Base-by-base conservation (phyloP, 768 basidiomycete species). In the Boletus huronensis region DNA sequence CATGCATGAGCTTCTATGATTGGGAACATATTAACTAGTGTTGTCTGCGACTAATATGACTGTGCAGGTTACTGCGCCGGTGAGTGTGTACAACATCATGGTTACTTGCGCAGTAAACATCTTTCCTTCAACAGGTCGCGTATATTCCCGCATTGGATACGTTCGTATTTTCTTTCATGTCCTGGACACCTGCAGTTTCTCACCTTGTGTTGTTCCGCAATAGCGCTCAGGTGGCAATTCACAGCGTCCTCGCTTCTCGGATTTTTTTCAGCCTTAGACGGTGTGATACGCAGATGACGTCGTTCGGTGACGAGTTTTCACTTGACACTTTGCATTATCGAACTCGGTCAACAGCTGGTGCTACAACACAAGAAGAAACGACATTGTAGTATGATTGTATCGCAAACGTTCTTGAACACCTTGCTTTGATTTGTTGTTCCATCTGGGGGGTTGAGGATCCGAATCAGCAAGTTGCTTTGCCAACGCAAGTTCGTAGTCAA, bases 241-340 rank as follows among this genome's bases (percentile, higher is more conserved):
- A 69, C 14, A 44, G 67, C 25, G 42, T 71, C 13, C 58, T 68
- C 10, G 57, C 64, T 31, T 62, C 55, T 43, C 59, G 69, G 21
- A 71, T 68, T 21, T 63, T 68, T 31, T 71, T 68, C 59, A 64
- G 60, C 39, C 67, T 71, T 5, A 57, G 50, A 23, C 41, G 58
- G 25, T 64, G 62, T 28, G 58, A 64, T 34, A 40, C 28, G 38
- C 36, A 47, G 17, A 26, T 19, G 0, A 40, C 21, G 6, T 26
- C 19, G 13, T 17, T 9, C 1, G 31, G 7, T n/a, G 9, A 38
- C 0, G 56, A 36, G 2, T 1, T 47, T 14, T 42, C 60, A 7
- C 60, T 66, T 0, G 48, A 28, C 11, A 25, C 53, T 5, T 25
- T 65, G 40, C 58, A 26, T 7, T 58, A 32, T 38, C 52, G 35